Conservation (phyloP, 331 rosid species). For the Cydonia oblonga region DNA sequence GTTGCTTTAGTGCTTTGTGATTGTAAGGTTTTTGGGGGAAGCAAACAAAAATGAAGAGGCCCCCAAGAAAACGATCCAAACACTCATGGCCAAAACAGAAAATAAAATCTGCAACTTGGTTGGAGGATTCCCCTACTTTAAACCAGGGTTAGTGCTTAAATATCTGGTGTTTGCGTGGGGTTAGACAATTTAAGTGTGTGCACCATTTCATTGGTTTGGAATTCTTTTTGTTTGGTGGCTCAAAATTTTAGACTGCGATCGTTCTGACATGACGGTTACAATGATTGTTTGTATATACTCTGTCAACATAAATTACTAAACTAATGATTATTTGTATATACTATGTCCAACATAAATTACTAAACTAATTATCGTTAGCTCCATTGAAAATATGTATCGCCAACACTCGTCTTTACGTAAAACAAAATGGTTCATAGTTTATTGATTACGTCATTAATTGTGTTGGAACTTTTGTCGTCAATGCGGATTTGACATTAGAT, state of each 20-base stretch:
- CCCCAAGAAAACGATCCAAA: not conserved
- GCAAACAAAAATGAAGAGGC: not conserved
- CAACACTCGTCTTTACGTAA: not conserved
- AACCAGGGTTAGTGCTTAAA: not conserved
- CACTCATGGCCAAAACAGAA: not conserved
- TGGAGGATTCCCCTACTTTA: not conserved
- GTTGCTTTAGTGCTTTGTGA: not conserved
- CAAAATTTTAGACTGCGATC: not conserved
- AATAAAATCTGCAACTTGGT: not conserved
- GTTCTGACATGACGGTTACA: not conserved
- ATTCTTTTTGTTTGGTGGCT: not conserved
- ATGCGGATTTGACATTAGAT: too few relatives aligned
- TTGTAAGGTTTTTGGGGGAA: not conserved
- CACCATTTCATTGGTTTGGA: not conserved
- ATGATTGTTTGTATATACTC: not conserved
- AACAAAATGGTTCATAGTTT: too few relatives aligned
- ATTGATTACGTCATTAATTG: not conserved
- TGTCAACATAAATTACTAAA: not conserved
- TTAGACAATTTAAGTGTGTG: not conserved
- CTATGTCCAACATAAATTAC: not conserved
- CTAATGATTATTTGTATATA: not conserved
- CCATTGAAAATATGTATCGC: not conserved
- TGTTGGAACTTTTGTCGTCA: not conserved
- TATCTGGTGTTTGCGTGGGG: not conserved
- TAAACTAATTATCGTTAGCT: not conserved